A percentile compares a stretch with the other conserved stretches of the same genome.
phyloP scores from a whole-genome alignment of 768 basidiomycete genomes.

The Chalciporus sphaerocephalus region DNA sequence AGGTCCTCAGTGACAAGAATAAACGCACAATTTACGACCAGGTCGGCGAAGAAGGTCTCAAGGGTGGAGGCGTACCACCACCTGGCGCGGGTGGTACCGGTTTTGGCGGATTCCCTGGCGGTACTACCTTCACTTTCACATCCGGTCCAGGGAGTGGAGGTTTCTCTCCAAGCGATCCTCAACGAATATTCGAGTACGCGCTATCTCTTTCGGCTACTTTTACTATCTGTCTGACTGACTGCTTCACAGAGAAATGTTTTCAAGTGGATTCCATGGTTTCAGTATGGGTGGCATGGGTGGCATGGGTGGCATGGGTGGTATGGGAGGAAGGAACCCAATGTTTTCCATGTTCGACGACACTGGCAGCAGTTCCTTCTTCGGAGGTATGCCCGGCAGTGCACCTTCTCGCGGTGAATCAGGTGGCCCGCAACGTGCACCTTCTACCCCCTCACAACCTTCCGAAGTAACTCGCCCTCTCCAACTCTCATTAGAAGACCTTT shows the following conservation, averaged over 20 bases:
- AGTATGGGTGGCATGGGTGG: constrained; percentile 32
- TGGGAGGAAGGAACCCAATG: constrained; percentile 36
- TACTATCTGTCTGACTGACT: constrained; percentile 3
- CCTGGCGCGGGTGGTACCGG: constrained; percentile 46
- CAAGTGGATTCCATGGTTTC: constrained; percentile 32
- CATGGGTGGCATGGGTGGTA: constrained; percentile 38
- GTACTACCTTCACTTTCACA: constrained; percentile 54
- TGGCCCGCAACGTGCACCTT: constrained; percentile 24
- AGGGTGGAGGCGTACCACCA: constrained; percentile 58
- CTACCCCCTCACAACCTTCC: constrained; percentile 35
- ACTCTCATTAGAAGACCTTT: constrained; percentile 82
- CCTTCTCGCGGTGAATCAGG: constrained; percentile 40
- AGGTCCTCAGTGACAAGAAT: constrained; percentile 85
- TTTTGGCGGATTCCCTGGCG: constrained; percentile 46
- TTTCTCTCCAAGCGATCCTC: constrained; percentile 77
- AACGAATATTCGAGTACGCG: constrained; percentile 84
- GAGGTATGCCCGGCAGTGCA: constrained; percentile 54
- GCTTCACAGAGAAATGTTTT: constrained; percentile 54
- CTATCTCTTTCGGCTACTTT: neutral
- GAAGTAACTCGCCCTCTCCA: constrained; percentile 83
- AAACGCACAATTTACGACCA: constrained; percentile 88
- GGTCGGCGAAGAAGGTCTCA: constrained; percentile 92
- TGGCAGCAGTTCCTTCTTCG: constrained; percentile 37
- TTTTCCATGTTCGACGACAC: constrained; percentile 35
- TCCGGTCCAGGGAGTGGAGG: constrained; percentile 45